Base-by-base conservation (phyloP, 345 rosid species). In the Euphorbia peplus region DNA sequence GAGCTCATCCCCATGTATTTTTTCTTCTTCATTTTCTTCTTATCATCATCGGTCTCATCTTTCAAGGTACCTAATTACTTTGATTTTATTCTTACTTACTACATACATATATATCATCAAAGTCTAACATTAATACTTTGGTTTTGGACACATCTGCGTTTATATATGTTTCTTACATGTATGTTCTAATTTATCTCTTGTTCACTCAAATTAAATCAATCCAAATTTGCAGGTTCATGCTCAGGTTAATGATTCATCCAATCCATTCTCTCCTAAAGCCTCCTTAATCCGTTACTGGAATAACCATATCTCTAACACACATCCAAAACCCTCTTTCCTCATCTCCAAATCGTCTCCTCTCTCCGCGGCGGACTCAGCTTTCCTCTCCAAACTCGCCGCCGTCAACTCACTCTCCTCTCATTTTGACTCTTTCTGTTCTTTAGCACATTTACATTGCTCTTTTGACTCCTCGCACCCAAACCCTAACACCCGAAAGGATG, bases 341-440 rank as follows among this genome's bases (percentile, higher is more conserved):
- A 25, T 77, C 60, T 72, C 80, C 54, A 77, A 77, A 46, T 69
- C 80, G 9, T 77, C 80, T 13, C 80, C 80, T 9, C 70, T 77
- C 18, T 68, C 19, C 26, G 74, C 76, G 41, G 21, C 66, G 1
- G 70, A 72, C 64, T 69, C 80, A 0, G 80, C 80, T 26, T 47
- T 64, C 61, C 60, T 77, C 53, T 39, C 80, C 42, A 54, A 64
- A 44, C 75, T 77, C 58, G 80, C 80, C 9, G 18, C 71, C 55
- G 32, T 25, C 29, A 58, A 64, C 70, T 64, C 71, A 5, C 80
- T 77, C 63, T 72, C 76, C 30, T 46, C 70, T 0, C 73, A 73
- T 65, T 53, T 64, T 14, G 58, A 63, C 32, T 50, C 73, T 9
- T 72, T 77, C 60, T 77, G 80, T 13, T 69, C 74, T 44, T 35